These are phyloP conservation scores for Suhomyces vadensis DNA, from an alignment of 805 yeast genomes.

Conservation along the genomic window DNA sequence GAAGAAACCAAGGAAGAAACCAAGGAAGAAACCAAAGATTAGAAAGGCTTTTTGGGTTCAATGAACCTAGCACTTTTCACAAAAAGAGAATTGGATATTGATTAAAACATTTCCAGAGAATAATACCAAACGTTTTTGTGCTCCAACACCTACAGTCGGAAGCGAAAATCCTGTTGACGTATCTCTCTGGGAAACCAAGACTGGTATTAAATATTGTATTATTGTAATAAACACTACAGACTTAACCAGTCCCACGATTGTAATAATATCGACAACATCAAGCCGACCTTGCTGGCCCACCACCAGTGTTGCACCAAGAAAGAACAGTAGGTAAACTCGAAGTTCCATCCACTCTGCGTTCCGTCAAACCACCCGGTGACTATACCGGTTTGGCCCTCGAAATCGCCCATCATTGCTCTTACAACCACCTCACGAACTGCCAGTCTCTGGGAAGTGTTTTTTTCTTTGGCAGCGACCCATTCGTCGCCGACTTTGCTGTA, in stretches of 20 bases:
- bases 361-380: slow-evolving; percentile 68
- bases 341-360: slow-evolving; percentile 52
- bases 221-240: no score
- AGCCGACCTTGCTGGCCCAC: slow-evolving; percentile 79
- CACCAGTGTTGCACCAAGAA: slow-evolving; percentile 88
- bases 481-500: slow-evolving; percentile 49
- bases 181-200: no score
- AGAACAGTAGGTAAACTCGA: slow-evolving; percentile 72
- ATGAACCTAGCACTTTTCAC: no score
- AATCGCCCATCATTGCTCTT: slow-evolving; percentile 95
- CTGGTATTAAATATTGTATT: no score
- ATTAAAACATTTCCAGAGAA: no score
- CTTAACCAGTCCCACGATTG: slow-evolving; percentile 20
- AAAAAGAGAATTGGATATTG: no score
- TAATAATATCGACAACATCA: slow-evolving; percentile 33
- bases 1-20: slow-evolving; percentile 4
- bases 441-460: slow-evolving; percentile 25
- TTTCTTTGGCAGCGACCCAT: slow-evolving; percentile 61
- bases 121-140: no score
- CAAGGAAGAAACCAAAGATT: slow-evolving; percentile 1
- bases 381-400: slow-evolving; percentile 83
- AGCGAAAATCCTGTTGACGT: no score
- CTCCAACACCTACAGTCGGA: no score
- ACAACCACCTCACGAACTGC: slow-evolving; percentile 78
- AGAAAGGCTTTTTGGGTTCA: no score